Evolutionary conservation across 768 basidiomycete species (phyloP).

Genomic region (Russula virescens): DNA sequence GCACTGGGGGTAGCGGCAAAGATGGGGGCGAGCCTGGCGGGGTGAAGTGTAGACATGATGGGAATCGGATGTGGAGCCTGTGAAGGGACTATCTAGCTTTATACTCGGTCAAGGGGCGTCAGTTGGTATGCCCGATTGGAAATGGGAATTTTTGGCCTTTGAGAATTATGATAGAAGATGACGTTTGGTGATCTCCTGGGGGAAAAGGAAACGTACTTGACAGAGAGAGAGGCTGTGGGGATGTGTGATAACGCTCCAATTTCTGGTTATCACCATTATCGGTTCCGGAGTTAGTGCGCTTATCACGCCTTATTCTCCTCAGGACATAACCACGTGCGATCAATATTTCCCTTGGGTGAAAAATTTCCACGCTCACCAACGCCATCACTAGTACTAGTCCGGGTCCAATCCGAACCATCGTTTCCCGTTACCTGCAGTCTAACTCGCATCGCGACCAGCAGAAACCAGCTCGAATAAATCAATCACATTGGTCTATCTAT

Average conservation of each 20-base stretch:
- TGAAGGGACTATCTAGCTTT: slow-evolving; percentile 4
- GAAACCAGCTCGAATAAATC: slow-evolving; percentile 3
- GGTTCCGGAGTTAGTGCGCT: background rate
- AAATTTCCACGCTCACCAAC: slow-evolving; percentile 5
- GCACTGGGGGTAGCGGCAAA: slow-evolving; percentile 71
- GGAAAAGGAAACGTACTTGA: background rate
- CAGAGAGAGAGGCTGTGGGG: background rate
- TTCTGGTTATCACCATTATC: background rate
- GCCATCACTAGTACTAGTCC: background rate
- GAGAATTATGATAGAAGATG: background rate
- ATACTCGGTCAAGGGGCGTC: slow-evolving; percentile 14
- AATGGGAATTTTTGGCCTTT: background rate
- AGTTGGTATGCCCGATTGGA: slow-evolving; percentile 8
- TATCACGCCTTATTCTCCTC: slow-evolving; percentile 4
- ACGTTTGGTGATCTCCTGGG: background rate
- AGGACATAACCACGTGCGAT: background rate
- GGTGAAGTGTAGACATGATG: slow-evolving; percentile 43
- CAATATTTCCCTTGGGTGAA: background rate
- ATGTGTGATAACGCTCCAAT: background rate
- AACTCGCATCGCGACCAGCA: slow-evolving; percentile 10
- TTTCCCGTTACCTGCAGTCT: background rate
- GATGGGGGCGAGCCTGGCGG: slow-evolving; percentile 65
- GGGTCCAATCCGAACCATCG: background rate
- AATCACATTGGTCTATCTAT: slow-evolving; percentile 16
- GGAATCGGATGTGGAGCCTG: slow-evolving; percentile 11